A percentile compares a stretch with the other conserved stretches of the same genome.
Evolutionary conservation across 306 rosid species (phyloP).

Genomic region (Begonia loranthoides): DNA sequence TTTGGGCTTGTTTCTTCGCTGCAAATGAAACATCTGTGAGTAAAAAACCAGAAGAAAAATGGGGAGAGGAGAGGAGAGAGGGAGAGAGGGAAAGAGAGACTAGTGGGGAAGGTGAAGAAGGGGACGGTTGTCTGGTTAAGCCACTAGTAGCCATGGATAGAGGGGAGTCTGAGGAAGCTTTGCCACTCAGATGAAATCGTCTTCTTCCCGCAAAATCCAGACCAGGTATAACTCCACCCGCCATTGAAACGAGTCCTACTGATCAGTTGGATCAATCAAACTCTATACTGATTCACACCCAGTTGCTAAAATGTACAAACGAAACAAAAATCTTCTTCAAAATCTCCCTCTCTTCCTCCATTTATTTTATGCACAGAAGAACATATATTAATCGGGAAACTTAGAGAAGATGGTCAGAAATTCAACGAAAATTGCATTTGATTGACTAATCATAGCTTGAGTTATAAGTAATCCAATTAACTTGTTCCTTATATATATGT

Average conservation of each 20-base stretch:
- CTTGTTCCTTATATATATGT: no score
- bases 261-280: background rate
- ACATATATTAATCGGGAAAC: no score
- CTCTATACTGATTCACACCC: background rate
- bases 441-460: no score
- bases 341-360: conserved; percentile 1
- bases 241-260: conserved; percentile 20
- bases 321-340: background rate
- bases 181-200: conserved; percentile 39
- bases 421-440: no score
- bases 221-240: conserved; percentile 67
- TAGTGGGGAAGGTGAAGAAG: conserved; percentile 13
- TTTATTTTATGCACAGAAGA: conserved; percentile 13
- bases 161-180: conserved; percentile 33
- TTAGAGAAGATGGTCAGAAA: no score
- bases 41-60: no score
- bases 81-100: no score
- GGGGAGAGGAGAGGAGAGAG: no score
- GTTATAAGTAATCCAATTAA: no score
- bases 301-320: background rate
- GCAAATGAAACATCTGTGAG: no score
- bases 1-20: no score
- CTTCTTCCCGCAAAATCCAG: conserved; percentile 87
- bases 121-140: conserved; percentile 31
- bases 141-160: conserved; percentile 10